Conservation (phyloP, 2,329 filamentous ascomycete species). For the Alternaria hordeiaustralica region DNA sequence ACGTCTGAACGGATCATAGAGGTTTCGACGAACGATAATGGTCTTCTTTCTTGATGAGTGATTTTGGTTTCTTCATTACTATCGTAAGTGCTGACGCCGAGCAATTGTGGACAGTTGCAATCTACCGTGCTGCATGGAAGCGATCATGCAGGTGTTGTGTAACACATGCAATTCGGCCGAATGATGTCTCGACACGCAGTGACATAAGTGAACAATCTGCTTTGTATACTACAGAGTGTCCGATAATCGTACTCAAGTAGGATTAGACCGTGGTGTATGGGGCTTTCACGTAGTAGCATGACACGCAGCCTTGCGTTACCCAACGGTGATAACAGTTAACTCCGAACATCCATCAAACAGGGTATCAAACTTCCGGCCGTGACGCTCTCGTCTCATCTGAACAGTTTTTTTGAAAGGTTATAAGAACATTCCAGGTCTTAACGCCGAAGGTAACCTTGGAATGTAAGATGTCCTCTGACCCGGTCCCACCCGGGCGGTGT, state of each 20-base stretch:
- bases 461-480: not conserved
- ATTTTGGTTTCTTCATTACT: not conserved
- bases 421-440: not conserved
- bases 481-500: not conserved
- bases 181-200: not conserved
- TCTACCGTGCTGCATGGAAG: not conserved
- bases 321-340: conserved; percentile 1
- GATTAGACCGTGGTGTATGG: not conserved
- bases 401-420: not conserved
- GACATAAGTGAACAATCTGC: not conserved
- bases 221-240: not conserved
- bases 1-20: not conserved
- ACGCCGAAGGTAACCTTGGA: not conserved
- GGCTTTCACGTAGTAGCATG: not conserved
- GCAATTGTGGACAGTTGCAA: not conserved
- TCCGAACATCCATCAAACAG: not conserved
- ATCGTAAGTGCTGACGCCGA: not conserved
- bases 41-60: not conserved
- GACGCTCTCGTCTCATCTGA: not conserved
- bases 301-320: not conserved
- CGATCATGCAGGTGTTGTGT: not conserved
- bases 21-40: not conserved
- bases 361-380: not conserved
- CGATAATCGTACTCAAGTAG: not conserved
- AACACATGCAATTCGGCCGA: not conserved